Evolutionary conservation across 176 grass and related monocot genomes (phyloP), one percentile per base, ranked within the genome.

Genomic region (Tillandsia fasciculata): DNA sequence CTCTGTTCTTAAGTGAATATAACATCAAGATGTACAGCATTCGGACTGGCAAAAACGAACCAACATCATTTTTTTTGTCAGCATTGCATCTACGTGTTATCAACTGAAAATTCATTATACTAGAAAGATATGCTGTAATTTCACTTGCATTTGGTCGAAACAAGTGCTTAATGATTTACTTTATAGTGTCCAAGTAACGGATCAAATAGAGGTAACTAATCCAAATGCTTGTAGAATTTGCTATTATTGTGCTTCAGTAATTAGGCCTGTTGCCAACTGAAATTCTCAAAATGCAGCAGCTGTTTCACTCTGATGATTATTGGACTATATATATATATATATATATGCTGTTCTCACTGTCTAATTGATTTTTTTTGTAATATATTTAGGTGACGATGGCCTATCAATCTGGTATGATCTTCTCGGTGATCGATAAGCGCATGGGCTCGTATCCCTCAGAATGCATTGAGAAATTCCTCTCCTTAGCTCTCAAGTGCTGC

Each of bases 371-470:
- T 61, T 13, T 26, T 69, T 13, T 22, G 2, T 17, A 52, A 42
- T 42, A 49, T 74, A 65, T 57, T 11, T 53, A 87, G 85, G 88
- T 91, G 50, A 10, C 75, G 12, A 3, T 59, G 11, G 88, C 82
- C 59, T 79, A 57, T 65, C 88, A 87, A 63, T 74, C 79, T 0
- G 81, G 88, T 63, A 87, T 82, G 84, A 76, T 84, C 53, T 14
- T 85, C 49, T 80, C 81, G 0, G 76, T 85, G 24, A 74, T 87
- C 0, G 88, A 91, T 56, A 82, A 17, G 2, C 78, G 79, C 72
- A 91, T 87, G 82, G 88, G 84, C 3, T 87, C 69, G 2, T 85
- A 70, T 50, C 82, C 76, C 0, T 77, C 49, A 4, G 84, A 91
- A 49, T 87, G 88, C 3, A 68, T 87, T 22, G 88, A 87, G 71